Conservation (phyloP, 441 rosid species). For the Aleurites moluccanus region DNA sequence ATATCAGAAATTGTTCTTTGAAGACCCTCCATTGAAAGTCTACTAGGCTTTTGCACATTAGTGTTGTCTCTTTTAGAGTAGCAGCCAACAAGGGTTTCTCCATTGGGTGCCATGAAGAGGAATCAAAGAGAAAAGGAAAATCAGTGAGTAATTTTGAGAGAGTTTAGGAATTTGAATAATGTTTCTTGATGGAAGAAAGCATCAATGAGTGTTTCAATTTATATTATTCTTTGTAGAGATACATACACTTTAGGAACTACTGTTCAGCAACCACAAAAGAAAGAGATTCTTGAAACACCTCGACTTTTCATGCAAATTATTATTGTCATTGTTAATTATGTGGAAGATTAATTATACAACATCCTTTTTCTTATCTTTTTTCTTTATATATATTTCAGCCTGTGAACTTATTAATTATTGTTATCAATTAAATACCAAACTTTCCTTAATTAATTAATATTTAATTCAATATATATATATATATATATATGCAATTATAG, state of each 20-base stretch:
- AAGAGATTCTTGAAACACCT: conserved; percentile 3
- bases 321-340: too few species aligned
- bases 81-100: conserved; percentile 1
- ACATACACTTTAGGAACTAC: not conserved
- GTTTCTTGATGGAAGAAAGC: not conserved
- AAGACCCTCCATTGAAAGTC: conserved; percentile 27
- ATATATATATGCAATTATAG: too few species aligned
- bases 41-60: conserved; percentile 9
- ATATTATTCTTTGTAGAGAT: not conserved
- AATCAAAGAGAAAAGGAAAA: not conserved
- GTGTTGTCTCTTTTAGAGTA: not conserved
- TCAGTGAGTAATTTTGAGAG: not conserved
- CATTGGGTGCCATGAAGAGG: conserved; percentile 20
- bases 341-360: too few species aligned
- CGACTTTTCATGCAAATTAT: conserved; percentile 3
- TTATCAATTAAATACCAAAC: not conserved
- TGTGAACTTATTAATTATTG: not conserved
- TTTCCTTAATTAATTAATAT: not conserved
- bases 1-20: conserved; percentile 32
- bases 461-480: not conserved
- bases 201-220: not conserved
- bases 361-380: not conserved
- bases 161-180: not conserved
- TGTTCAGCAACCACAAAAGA: not conserved
- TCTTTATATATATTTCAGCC: not conserved